Evolutionary conservation across 2,329 filamentous ascomycete genomes (phyloP).

Genomic region (Aspergillus texensis): DNA sequence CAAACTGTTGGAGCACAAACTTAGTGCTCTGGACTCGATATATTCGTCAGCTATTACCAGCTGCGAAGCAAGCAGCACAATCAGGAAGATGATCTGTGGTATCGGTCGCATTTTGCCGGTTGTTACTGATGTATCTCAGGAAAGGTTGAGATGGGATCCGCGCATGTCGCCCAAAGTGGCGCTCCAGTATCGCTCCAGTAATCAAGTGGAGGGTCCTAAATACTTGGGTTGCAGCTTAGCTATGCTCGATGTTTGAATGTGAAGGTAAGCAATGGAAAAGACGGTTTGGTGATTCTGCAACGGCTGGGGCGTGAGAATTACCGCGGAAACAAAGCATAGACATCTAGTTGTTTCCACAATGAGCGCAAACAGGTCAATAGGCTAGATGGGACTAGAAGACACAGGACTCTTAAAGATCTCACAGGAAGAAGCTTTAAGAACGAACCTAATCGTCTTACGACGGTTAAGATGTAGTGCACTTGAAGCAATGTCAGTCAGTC

Average conservation of each 20-base stretch:
- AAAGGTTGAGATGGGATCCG: background rate
- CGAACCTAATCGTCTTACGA: background rate
- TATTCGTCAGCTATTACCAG: background rate
- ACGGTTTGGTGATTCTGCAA: background rate
- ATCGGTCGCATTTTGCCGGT: background rate
- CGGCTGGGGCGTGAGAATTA: background rate
- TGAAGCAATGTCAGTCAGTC: background rate
- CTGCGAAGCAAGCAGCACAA: background rate
- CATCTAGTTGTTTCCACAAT: background rate
- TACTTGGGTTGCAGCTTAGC: background rate
- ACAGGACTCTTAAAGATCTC: background rate
- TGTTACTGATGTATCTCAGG: background rate
- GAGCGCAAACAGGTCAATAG: background rate
- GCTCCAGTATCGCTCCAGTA: background rate
- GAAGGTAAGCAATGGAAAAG: background rate
- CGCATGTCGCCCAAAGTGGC: too few relatives aligned
- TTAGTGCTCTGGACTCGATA: slow-evolving; percentile 52
- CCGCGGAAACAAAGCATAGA: background rate
- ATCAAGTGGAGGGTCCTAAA: background rate
- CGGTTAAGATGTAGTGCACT: background rate
- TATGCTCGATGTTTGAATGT: background rate
- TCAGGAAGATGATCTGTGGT: background rate
- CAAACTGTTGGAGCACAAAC: slow-evolving; percentile 80
- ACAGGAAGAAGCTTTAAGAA: background rate
- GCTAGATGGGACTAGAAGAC: background rate